phyloP scores from a whole-genome alignment of 2,329 filamentous ascomycete species.

The Fusarium tanahbumbuense region DNA sequence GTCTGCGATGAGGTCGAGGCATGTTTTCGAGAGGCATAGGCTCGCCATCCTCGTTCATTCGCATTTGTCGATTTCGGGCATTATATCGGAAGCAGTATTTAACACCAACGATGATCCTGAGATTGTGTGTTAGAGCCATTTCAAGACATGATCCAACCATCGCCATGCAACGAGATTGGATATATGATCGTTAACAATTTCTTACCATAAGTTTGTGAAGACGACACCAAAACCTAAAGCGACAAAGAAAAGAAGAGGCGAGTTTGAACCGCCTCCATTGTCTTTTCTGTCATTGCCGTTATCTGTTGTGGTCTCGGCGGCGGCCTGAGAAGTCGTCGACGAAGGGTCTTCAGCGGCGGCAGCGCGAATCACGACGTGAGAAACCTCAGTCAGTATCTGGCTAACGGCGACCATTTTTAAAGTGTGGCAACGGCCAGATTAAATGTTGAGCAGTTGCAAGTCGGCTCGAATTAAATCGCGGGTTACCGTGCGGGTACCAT shows the following conservation, averaged over 20 bases:
- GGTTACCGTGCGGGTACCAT: constrained; percentile 46
- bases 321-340: constrained; percentile 36
- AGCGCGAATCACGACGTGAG: constrained; percentile 43
- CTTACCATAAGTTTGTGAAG: constrained; percentile 98
- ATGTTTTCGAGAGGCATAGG: constrained; percentile 89
- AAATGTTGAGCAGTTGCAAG: constrained; percentile 33
- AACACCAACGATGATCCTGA: constrained; percentile 98
- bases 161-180: constrained; percentile 68
- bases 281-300: constrained; percentile 27
- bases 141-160: constrained; percentile 49
- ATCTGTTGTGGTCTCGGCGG: constrained; percentile 29
- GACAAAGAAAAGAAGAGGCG: constrained; percentile 80
- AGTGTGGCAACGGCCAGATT: constrained; percentile 22
- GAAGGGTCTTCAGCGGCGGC: constrained; percentile 36
- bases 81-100: constrained; percentile 99
- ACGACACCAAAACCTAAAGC: constrained; percentile 97
- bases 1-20: constrained; percentile 83
- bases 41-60: constrained; percentile 83
- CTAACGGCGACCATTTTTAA: constrained; percentile 45
- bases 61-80: constrained; percentile 85
- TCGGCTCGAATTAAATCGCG: constrained; percentile 45
- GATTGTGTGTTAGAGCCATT: constrained; percentile 44
- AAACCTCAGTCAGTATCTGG: constrained; percentile 43
- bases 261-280: constrained; percentile 52
- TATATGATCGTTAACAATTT: constrained; percentile 19